These are phyloP conservation scores for Globisporangium cystogenes DNA, from an alignment of 352 stramenopile genomes.

Conservation along the genomic window DNA sequence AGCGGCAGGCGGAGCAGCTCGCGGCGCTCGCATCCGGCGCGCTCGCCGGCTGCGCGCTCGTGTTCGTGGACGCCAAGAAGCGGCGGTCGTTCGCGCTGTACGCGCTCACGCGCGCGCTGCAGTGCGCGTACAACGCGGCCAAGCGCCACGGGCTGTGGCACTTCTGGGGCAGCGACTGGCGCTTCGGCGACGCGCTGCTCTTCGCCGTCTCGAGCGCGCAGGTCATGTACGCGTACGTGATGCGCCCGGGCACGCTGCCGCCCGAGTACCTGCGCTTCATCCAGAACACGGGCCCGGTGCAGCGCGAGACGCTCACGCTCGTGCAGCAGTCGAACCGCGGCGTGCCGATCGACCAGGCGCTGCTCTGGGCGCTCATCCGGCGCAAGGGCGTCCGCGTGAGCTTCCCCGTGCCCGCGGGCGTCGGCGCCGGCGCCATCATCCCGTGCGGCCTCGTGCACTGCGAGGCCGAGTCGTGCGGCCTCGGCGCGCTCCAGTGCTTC, in stretches of 20 bases:
- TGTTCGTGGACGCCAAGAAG: slow-evolving; percentile 59
- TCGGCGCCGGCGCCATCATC: slow-evolving; percentile 25
- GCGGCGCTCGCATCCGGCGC: slow-evolving; percentile 52
- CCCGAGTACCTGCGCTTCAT: slow-evolving; percentile 84
- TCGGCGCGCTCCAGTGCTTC: slow-evolving; percentile 50
- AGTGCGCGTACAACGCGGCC: slow-evolving; percentile 83
- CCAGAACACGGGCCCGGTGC: slow-evolving; percentile 58
- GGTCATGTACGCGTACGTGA: slow-evolving; percentile 86
- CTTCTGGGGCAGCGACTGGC: slow-evolving; percentile 86
- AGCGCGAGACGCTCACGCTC: slow-evolving; percentile 55
- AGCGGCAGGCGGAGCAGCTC: slow-evolving; percentile 32
- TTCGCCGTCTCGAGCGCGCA: slow-evolving; percentile 75
- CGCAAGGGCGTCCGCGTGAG: slow-evolving; percentile 23
- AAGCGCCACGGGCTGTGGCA: slow-evolving; percentile 78
- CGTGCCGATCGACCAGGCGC: slow-evolving; percentile 28
- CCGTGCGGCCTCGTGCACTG: slow-evolving; percentile 64
- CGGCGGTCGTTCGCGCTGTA: slow-evolving; percentile 81
- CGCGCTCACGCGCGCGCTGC: slow-evolving; percentile 69
- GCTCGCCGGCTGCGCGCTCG: slow-evolving; percentile 50
- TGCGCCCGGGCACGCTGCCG: slow-evolving; percentile 63
- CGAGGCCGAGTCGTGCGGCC: slow-evolving; percentile 34
- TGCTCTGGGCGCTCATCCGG: slow-evolving; percentile 38
- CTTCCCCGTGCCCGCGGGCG: slow-evolving; percentile 26
- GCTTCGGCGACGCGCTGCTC: slow-evolving; percentile 71
- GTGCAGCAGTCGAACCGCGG: slow-evolving; percentile 59